Percentiles rank a stretch among this genome's conserved stretches.
These are phyloP conservation scores for Fusarium praegraminearum DNA, from an alignment of 2,329 filamentous ascomycete species.

Conservation along the genomic window DNA sequence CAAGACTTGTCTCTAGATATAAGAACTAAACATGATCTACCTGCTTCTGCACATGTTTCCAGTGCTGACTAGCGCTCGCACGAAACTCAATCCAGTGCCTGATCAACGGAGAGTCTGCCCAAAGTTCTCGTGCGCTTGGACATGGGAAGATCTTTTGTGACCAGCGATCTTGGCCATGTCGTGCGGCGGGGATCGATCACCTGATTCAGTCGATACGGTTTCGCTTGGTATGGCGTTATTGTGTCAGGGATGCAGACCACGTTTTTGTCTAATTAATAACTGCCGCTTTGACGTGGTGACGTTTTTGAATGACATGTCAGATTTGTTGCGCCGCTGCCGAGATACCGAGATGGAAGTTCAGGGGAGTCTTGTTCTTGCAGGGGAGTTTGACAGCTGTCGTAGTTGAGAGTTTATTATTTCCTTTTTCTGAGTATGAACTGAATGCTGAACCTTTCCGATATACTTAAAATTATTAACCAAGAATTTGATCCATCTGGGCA, in stretches of 20 bases:
- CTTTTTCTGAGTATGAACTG: rapidly evolving
- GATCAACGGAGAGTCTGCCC: background rate
- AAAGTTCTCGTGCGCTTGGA: background rate
- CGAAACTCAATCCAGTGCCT: no score
- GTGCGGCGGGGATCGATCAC: background rate
- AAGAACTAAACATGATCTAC: background rate
- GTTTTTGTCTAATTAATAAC: background rate
- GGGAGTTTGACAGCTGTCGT: background rate
- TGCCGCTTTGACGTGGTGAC: background rate
- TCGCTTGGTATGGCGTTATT: background rate
- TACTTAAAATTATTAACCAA: rapidly evolving
- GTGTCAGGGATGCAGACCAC: background rate
- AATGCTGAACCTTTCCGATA: rapidly evolving
- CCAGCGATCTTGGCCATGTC: background rate
- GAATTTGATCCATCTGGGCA: no score
- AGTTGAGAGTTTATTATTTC: background rate
- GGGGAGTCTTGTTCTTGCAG: background rate
- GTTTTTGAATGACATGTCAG: background rate
- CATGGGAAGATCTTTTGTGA: background rate
- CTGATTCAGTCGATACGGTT: background rate
- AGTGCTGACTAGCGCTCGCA: background rate
- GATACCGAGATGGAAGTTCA: background rate
- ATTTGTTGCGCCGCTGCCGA: background rate
- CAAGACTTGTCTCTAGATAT: background rate
- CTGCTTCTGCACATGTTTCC: background rate